Base-by-base conservation (phyloP, 345 rosid genomes). In the Sonneratia alba region DNA sequence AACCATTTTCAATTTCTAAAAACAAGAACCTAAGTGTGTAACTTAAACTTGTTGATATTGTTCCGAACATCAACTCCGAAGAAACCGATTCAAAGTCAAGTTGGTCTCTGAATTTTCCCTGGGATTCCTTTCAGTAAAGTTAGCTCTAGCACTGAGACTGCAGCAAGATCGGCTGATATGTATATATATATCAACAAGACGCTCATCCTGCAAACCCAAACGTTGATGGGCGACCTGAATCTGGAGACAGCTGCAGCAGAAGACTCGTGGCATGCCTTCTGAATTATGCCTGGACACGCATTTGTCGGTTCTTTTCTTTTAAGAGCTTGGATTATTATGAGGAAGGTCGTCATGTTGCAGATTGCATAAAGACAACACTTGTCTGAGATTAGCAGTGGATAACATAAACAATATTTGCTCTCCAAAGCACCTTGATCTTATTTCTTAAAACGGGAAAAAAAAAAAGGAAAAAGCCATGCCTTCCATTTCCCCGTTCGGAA, bases 321-420 rank as follows among this genome's bases (percentile, higher is more conserved):
- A 43, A 43, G 47, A 43, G 11, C 47, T 43, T 43, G 2, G 11
- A 43, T 11, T 6, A 43, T 43, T 6, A 43, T 43, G 47, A 43
- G 47, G 32, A 27, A 27, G 32, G 32, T 27, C 32, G 32, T 27
- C 32, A 27, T 27, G 32, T 27, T 27, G 32, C 32, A 27, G 32
- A 27, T 27, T 27, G 24, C 24, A 56, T 21, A 27, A 27, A 4
- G 24, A 56, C 24, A 56, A 43, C 40, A 34, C 38, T n/a, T 19
- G 63, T 16, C 32, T n/a, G 21, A 3, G 32, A 7, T 0, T 22
- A 27, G 32, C 32, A 19, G 72, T 34, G 9, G 65, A 77, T 69
- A 56, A 63, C 55, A 36, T 70, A 69, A 73, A 57, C 43, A 67
- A 51, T 32, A 42, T 61, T 27, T 47, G 71, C 56, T 55, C 71